Evolutionary conservation across 2,329 filamentous ascomycete genomes (phyloP), one percentile per base, ranked within the genome.

Genomic region (Aspergillus thermomutatus): DNA sequence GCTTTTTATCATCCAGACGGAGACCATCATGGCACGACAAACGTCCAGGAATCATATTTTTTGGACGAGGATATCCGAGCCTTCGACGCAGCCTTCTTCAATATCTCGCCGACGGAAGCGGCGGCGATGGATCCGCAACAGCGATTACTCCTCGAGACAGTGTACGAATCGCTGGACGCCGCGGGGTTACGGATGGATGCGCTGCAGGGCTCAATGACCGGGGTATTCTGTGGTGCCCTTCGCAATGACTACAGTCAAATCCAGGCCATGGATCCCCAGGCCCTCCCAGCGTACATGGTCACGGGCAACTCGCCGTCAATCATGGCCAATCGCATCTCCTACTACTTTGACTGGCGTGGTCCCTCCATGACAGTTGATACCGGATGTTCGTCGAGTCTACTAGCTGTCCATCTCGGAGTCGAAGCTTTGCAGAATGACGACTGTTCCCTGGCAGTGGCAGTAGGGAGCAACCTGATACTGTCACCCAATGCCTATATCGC

Each of bases 351-450:
- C 23, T 50, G 51, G n/a, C 31, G 28, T 1, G 59, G 76, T 0
- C 72, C 76, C 0, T 68, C 61, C 4, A 66, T 76, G 59, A 76
- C 73, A 0, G 67, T 79, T 21, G 75, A 78, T 25, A 79, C 77
- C 0, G 76, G 75, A 1, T 79, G 76, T 50, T 77, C 74, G 0
- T 73, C 73, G 0, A 70, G 65, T 51, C 53, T 78, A 1, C 61
- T 70, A 8, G 67, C 70, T 1, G 31, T 72, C 0, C 68, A 72
- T 49, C 55, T 62, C 5, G 69, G 68, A 2, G 64, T 66, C 8
- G 64, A 69, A 25, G 56, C 43, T 10, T 40, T 73, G 1, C 59
- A 65, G 0, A 55, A n/a, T 9, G 66, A 68, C 1, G 62, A 67
- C 10, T 60, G 60, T 3, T 45, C 50, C 1, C 47, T 64, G 1